A percentile compares a stretch with the other conserved stretches of the same genome.
Evolutionary conservation across 495 filamentous ascomycete genomes (phyloP).

Genomic region (Trichoderma parareesei): DNA sequence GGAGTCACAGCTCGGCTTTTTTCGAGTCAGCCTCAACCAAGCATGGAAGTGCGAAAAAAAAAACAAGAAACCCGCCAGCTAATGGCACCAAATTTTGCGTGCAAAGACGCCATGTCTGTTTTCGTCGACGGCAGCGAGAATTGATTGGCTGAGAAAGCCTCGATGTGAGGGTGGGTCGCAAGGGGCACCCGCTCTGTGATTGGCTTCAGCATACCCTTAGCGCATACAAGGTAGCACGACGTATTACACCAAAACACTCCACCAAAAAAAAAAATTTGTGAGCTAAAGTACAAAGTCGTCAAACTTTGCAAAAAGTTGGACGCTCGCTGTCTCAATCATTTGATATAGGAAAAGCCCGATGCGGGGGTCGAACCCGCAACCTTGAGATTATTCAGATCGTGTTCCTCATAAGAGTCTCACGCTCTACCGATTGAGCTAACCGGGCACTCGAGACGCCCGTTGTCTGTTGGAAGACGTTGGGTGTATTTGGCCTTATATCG

Average conservation of each 20-base stretch:
- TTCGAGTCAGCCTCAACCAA: too few relatives aligned
- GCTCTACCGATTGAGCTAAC: slow-evolving; percentile 82
- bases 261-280: not conserved
- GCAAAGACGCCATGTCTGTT: too few relatives aligned
- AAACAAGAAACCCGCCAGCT: too few relatives aligned
- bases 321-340: not conserved
- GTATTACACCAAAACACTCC: not conserved
- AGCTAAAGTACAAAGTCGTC: not conserved
- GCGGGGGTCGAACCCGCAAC: slow-evolving; percentile 33
- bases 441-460: slow-evolving; percentile 16
- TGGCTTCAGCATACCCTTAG: not conserved
- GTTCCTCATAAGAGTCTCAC: slow-evolving; percentile 60
- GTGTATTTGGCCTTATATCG: too few relatives aligned
- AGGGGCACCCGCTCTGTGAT: not conserved
- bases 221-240: not conserved
- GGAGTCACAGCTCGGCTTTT: too few relatives aligned
- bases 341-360: slow-evolving; percentile 23
- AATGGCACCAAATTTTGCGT: too few relatives aligned
- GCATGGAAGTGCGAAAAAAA: too few relatives aligned
- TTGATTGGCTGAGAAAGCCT: too few relatives aligned
- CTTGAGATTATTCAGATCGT: slow-evolving; percentile 14
- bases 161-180: too few relatives aligned
- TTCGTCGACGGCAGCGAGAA: too few relatives aligned
- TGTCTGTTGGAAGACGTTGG: too few relatives aligned
- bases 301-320: not conserved